Base-by-base conservation (phyloP, 2,329 filamentous ascomycete species). In the Colletotrichum musae region DNA sequence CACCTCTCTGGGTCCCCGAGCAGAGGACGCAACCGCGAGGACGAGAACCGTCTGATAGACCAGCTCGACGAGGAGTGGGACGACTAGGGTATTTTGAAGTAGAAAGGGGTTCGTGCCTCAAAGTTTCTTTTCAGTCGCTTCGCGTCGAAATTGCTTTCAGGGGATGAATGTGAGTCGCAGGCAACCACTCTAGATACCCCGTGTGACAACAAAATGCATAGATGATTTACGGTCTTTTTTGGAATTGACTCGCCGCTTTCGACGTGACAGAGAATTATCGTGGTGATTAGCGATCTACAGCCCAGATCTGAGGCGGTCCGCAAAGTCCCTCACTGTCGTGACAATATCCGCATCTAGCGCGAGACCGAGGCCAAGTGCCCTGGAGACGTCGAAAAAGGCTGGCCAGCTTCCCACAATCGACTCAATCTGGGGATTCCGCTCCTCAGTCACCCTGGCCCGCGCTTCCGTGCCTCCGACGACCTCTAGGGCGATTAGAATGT, bases 21-120 rank as follows among this genome's bases (percentile, higher is more conserved):
- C 72, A 83, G 85, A 65, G 80, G 82, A 70, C 78, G 85, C 73
- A 84, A 84, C 75, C 79, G 86, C 64, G 95, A 98, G 68, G 95
- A 94, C 64, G 96, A 98, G 82, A 98, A 98, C 80, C 86, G 94
- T 72, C 82, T 98, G 74, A 98, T 99, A 79, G 95, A 98, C 79
- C 94, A 98, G 80, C 85, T 98, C 69, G 96, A 98, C 76, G 95
- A 98, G 80, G 95, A 98, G 78, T 98, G 95, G 95, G 95, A 98
- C 74, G 95, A 97, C 72, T 91, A 75, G 63, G 50, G 5, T n/a
- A 21, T n/a, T 10, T 36, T 6, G 32, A 36, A 36, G 24, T 12
- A 18, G 13, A 67, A 18, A 41, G 32, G 68, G n/a, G 24, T 39
- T n/a, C 15, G 32, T 7, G 18, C n/a, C 16, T 15, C 15, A 26